A percentile compares a stretch with the other conserved stretches of the same genome.
Conservation (phyloP, 225 moss, liverwort and hornwort genomes). For the Bryum argenteum region DNA sequence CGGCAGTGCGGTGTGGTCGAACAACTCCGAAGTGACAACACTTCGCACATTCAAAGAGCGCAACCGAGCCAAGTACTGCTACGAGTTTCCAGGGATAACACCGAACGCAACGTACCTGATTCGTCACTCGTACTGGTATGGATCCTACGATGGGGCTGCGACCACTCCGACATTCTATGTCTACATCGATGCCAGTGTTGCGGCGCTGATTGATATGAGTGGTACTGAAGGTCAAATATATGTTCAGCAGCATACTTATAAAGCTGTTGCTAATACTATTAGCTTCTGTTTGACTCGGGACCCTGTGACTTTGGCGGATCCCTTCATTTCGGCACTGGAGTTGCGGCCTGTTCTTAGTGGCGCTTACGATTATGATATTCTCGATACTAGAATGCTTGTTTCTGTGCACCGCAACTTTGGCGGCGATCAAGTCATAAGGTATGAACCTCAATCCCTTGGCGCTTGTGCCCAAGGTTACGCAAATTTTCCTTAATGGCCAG, state of each 20-base stretch:
- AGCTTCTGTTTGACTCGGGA: conserved; percentile 12
- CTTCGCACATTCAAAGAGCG: conserved; percentile 34
- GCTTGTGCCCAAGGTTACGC: too few relatives aligned
- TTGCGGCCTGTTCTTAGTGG: neutral
- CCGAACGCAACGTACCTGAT: conserved; percentile 41
- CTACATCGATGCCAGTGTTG: conserved; percentile 12
- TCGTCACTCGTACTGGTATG: conserved; percentile 38
- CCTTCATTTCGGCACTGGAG: conserved; percentile 27
- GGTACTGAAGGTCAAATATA: neutral
- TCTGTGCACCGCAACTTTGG: conserved; percentile 11
- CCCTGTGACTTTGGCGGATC: neutral
- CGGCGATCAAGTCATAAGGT: conserved; percentile 6
- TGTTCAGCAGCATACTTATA: neutral
- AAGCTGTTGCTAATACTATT: neutral
- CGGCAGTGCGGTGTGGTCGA: conserved; percentile 6
- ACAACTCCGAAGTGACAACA: conserved; percentile 29
- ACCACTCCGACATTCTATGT: neutral
- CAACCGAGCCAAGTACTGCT: conserved; percentile 46
- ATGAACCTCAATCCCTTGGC: neutral
- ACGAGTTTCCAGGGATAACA: conserved; percentile 37
- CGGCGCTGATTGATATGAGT: neutral
- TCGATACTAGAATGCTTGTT: neutral
- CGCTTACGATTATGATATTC: neutral
- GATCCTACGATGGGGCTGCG: conserved; percentile 12
- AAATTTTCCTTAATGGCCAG: too few relatives aligned